These are phyloP conservation scores for Moelleriella libera DNA, from an alignment of 2,329 filamentous ascomycete genomes.

Conservation along the genomic window DNA sequence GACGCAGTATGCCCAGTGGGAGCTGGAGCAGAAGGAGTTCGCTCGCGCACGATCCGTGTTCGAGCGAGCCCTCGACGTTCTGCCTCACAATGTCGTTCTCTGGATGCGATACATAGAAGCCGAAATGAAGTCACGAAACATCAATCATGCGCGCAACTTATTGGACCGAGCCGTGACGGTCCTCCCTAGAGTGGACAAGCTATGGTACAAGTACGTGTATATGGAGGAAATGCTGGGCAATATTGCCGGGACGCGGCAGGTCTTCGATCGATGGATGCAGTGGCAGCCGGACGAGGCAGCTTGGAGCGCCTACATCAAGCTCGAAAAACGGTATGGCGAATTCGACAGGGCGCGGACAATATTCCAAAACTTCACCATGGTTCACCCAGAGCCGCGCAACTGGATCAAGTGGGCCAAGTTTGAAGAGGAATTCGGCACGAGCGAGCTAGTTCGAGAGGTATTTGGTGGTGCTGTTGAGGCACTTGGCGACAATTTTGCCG, in stretches of 20 bases:
- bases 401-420: slow-evolving; percentile 99
- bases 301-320: slow-evolving; percentile 91
- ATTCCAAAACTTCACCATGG: slow-evolving; percentile 77
- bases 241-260: slow-evolving; percentile 77
- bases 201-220: slow-evolving; percentile 99
- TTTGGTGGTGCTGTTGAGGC: slow-evolving; percentile 81
- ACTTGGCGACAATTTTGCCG: slow-evolving; percentile 86
- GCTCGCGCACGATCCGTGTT: slow-evolving; percentile 84
- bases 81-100: slow-evolving; percentile 70
- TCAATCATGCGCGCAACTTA: slow-evolving; percentile 91
- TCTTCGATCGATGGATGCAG: slow-evolving; percentile 96
- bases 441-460: slow-evolving; percentile 81
- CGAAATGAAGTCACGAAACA: slow-evolving; percentile 86
- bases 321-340: slow-evolving; percentile 91
- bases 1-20: slow-evolving; percentile 96
- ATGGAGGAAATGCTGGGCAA: slow-evolving; percentile 98
- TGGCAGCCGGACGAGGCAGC: slow-evolving; percentile 96
- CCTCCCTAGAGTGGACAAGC: slow-evolving; percentile 79
- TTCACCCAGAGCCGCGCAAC: slow-evolving; percentile 87
- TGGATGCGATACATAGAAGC: slow-evolving; percentile 93
- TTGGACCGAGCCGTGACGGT: slow-evolving; percentile 91
- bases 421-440: slow-evolving; percentile 89
- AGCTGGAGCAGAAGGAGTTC: slow-evolving; percentile 96
- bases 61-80: slow-evolving; percentile 85
- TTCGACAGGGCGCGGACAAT: slow-evolving; percentile 82